These are phyloP conservation scores for Tetrahymena elliotti DNA, from an alignment of 73 alveolate genomes.

Conservation along the genomic window DNA sequence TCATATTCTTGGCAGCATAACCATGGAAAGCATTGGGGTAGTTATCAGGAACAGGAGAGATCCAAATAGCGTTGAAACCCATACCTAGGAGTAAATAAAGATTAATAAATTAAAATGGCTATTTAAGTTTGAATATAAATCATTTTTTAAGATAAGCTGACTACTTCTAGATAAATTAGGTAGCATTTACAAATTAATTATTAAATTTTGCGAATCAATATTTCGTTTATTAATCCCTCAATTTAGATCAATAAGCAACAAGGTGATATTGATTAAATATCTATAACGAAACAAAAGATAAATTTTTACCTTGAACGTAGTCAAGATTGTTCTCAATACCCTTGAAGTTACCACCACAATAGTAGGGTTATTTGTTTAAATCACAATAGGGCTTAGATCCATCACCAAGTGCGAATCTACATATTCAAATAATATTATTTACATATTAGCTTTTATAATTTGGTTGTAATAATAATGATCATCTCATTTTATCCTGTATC, in stretches of 20 bases:
- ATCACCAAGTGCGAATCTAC: constrained; percentile 36
- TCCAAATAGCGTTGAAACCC: constrained; percentile 96
- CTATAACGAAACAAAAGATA: not conserved
- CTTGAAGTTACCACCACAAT: constrained; percentile 94
- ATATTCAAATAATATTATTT: not conserved
- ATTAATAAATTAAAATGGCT: not conserved
- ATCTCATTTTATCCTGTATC: not conserved
- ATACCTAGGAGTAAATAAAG: constrained; percentile 4
- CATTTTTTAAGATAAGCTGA: not conserved
- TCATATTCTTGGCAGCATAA: constrained; percentile 77
- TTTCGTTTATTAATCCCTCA: not conserved
- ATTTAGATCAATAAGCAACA: not conserved
- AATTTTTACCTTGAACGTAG: constrained; percentile 68
- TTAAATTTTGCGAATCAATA: not conserved
- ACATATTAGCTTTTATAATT: not conserved
- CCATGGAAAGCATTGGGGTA: constrained; percentile 89
- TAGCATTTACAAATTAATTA: not conserved
- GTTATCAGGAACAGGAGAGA: constrained; percentile 88
- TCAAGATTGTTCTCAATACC: constrained; percentile 84
- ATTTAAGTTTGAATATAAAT: not conserved
- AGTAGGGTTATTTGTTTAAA: constrained; percentile 40
- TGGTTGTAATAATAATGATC: not conserved
- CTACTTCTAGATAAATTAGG: not conserved
- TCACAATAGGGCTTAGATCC: constrained; percentile 35
- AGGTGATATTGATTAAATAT: not conserved